These are phyloP conservation scores for Biancaea sappan DNA, from an alignment of 306 rosid genomes.

Conservation along the genomic window DNA sequence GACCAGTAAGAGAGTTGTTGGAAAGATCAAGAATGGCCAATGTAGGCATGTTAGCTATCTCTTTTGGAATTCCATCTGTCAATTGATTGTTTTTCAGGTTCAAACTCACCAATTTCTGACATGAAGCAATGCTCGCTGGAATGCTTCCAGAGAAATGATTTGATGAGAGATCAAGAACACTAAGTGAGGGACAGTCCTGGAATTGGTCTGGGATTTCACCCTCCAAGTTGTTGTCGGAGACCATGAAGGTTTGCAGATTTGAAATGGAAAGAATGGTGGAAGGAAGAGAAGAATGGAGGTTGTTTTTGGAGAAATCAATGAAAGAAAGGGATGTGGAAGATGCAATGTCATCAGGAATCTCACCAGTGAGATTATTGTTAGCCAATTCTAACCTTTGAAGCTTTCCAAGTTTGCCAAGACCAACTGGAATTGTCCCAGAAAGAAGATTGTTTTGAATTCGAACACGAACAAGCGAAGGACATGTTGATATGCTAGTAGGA, in stretches of 20 bases:
- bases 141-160: slow-evolving; percentile 74
- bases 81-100: slow-evolving; percentile 79
- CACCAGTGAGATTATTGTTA: slow-evolving; percentile 83
- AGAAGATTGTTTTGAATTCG: slow-evolving; percentile 86
- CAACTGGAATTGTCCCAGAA: slow-evolving; percentile 72
- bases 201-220: slow-evolving; percentile 84
- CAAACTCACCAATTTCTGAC: slow-evolving; percentile 79
- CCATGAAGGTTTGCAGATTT: slow-evolving; percentile 74
- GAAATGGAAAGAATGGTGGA: slow-evolving; percentile 78
- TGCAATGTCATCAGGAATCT: slow-evolving; percentile 77
- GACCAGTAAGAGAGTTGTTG: slow-evolving; percentile 87
- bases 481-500: slow-evolving; percentile 62
- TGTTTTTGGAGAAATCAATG: slow-evolving; percentile 83
- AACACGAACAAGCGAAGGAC: slow-evolving; percentile 80
- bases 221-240: slow-evolving; percentile 67
- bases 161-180: slow-evolving; percentile 81
- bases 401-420: slow-evolving; percentile 82
- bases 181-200: slow-evolving; percentile 89
- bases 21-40: slow-evolving; percentile 88
- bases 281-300: slow-evolving; percentile 78
- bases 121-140: slow-evolving; percentile 83
- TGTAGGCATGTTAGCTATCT: slow-evolving; percentile 74
- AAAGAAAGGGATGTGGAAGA: slow-evolving; percentile 85
- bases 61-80: slow-evolving; percentile 74
- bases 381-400: slow-evolving; percentile 94